These are phyloP conservation scores for Amanita muscaria DNA, from an alignment of 768 basidiomycete genomes.

Conservation along the genomic window DNA sequence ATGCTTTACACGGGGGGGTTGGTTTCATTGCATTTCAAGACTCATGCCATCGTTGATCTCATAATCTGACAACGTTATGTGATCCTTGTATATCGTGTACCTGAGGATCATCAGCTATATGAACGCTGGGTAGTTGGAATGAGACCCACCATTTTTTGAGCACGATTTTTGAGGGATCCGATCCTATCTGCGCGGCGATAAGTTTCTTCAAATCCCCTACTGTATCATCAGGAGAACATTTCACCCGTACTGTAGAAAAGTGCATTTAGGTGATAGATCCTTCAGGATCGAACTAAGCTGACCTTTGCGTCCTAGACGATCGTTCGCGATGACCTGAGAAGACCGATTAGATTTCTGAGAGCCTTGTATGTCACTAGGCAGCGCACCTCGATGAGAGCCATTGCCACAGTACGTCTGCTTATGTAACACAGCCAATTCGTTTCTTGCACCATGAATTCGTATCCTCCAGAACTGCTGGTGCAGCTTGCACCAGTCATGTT, in stretches of 20 bases:
- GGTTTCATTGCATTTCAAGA: constrained; percentile 92
- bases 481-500: constrained; percentile 94
- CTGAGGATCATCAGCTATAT: constrained; percentile 28
- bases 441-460: constrained; percentile 66
- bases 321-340: constrained; percentile 10
- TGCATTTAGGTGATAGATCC: not conserved
- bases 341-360: not conserved
- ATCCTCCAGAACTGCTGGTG: constrained; percentile 81
- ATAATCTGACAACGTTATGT: constrained; percentile 87
- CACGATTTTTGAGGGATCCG: constrained; percentile 75
- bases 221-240: constrained; percentile 92
- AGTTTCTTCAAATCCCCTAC: constrained; percentile 96
- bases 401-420: not conserved
- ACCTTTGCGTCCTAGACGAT: constrained; percentile 12
- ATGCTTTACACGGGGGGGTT: too few species aligned
- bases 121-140: not conserved
- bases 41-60: constrained; percentile 93
- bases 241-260: constrained; percentile 73
- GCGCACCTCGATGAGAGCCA: constrained; percentile 11
- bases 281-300: not conserved
- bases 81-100: constrained; percentile 95
- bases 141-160: constrained; percentile 89
- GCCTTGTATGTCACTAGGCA: not conserved
- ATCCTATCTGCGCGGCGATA: constrained; percentile 94
- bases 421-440: not conserved